Evolutionary conservation across 495 filamentous ascomycete genomes (phyloP).

Genomic region (Parachaetomium inaequale): DNA sequence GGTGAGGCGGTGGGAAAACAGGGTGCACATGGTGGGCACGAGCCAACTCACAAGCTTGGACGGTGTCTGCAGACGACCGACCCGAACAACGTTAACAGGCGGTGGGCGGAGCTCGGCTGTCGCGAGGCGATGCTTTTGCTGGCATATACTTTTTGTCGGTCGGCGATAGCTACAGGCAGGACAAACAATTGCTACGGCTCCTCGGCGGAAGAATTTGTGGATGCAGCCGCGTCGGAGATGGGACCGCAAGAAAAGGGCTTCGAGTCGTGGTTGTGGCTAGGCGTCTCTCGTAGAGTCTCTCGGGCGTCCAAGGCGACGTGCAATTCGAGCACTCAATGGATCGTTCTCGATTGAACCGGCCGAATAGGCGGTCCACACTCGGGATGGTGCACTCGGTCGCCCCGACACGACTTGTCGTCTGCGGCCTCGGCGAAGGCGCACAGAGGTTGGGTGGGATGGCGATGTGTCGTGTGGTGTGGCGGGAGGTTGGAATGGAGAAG

Average conservation of each 20-base stretch:
- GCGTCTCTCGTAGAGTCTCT: background rate
- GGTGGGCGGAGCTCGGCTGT: conserved; percentile 20
- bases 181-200: conserved; percentile 1
- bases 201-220: background rate
- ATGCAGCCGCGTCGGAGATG: conserved; percentile 1
- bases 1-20: background rate
- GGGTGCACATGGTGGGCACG: conserved; percentile 10
- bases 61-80: background rate
- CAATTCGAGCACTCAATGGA: background rate
- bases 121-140: conserved; percentile 11
- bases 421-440: conserved; percentile 28
- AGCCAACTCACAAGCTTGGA: conserved; percentile 19
- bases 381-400: conserved; percentile 21
- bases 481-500: conserved; percentile 27
- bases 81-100: background rate
- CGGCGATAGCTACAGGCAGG: conserved; percentile 1
- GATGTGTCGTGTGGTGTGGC: conserved; percentile 29
- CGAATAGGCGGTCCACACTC: conserved; percentile 8
- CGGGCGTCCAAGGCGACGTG: background rate
- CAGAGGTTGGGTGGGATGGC: conserved; percentile 27
- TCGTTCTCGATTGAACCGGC: background rate
- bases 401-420: conserved; percentile 30
- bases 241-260: background rate
- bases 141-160: conserved; percentile 9
- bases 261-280: conserved; percentile 5